These are phyloP conservation scores for Sungouiella blattae DNA, from an alignment of 805 yeast genomes.

Conservation along the genomic window DNA sequence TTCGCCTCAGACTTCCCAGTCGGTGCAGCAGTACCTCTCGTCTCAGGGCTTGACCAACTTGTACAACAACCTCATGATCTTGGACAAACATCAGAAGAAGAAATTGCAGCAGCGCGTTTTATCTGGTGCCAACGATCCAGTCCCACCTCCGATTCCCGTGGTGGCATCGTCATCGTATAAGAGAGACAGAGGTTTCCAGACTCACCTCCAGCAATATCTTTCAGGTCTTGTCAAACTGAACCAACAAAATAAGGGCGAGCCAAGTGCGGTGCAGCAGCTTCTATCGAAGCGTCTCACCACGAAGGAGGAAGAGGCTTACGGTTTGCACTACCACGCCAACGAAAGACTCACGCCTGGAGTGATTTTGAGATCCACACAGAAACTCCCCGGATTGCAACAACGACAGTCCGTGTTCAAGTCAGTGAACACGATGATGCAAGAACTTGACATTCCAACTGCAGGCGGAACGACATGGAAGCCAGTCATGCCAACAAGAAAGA, in stretches of 20 bases:
- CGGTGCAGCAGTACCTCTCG: conserved; percentile 71
- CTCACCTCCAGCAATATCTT: conserved; percentile 43
- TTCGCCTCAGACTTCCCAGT: conserved; percentile 76
- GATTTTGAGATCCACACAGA: conserved; percentile 64
- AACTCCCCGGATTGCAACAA: conserved; percentile 41
- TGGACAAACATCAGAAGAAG: conserved; percentile 59
- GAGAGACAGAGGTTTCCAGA: conserved; percentile 39
- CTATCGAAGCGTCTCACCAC: conserved; percentile 57
- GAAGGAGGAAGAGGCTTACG: conserved; percentile 82
- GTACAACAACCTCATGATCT: conserved; percentile 70
- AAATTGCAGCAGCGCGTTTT: conserved; percentile 37
- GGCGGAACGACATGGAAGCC: conserved; percentile 61
- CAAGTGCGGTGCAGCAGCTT: conserved; percentile 39
- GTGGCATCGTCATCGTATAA: conserved; percentile 48
- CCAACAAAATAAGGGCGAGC: conserved; percentile 31
- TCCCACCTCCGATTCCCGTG: conserved; percentile 55
- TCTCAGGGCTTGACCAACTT: conserved; percentile 89
- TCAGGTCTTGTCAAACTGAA: conserved; percentile 35
- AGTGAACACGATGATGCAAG: conserved; percentile 63
- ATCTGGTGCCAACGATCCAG: conserved; percentile 36
- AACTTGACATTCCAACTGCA: conserved; percentile 67
- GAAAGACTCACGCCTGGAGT: conserved; percentile 80
- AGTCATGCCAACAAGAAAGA: conserved; percentile 78
- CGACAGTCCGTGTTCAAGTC: conserved; percentile 79
- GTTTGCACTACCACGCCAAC: conserved; percentile 68